Evolutionary conservation across 192 early-diverging fungal species (phyloP), one percentile per base, ranked within the genome.

Genomic region (Coemansia sp.): DNA sequence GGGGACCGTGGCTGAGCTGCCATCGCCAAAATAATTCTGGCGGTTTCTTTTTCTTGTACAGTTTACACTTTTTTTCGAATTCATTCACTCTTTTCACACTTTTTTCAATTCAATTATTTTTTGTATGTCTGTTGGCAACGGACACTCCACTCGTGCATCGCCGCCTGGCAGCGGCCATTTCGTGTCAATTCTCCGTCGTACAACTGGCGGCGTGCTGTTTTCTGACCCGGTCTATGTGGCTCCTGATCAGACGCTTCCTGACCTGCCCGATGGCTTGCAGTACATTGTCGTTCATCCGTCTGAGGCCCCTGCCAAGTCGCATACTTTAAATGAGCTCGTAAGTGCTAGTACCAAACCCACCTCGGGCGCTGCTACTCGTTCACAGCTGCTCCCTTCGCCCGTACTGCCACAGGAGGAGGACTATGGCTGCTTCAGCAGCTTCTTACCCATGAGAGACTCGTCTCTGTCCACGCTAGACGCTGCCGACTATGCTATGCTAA

Each of bases 281-380:
- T 84, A 79, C 66, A 71, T 84, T 16, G 71, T 76, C 34, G 70
- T 84, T 29, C 82, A 84, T 27, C 82, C 82, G 42, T 73, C 70
- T 2, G 55, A 63, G 34, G 60, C 29, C 24, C 31, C 57, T 1
- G 65, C 43, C 3, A 66, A 61, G 60, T 8, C 71, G 0, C 65
- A 66, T 11, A 74, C 73, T 3, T 54, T 84, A 61, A 65, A 68
- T 18, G 74, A 66, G 13, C 67, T 65, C 13, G 18, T 84, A 54
- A 68, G 74, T 2, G n/a, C 59, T 4, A 46, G 31, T 29, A 68
- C 54, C 27, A 57, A 57, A 57, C 4, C 54, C 54, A 29, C 54
- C 13, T 27, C 27, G 12, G 54, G 27, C 13, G 27, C 54, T 57
- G 51, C 51, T 24, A 13, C 27, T 29, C 54, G 54, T 15, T 29